Evolutionary conservation across 768 basidiomycete genomes (phyloP).

Genomic region (Mycena venus): DNA sequence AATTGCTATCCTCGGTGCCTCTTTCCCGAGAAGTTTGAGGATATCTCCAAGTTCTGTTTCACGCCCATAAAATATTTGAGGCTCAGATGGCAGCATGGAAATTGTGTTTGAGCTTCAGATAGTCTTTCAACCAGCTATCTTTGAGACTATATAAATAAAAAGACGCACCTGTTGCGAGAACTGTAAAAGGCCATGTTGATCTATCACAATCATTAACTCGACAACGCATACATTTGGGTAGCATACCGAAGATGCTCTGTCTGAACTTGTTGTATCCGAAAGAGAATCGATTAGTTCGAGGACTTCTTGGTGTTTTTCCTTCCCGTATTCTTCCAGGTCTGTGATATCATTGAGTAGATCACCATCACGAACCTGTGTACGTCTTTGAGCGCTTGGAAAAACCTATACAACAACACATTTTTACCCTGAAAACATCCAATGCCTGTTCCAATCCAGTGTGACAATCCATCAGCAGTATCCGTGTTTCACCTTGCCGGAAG

Average conservation of each 20-base stretch:
- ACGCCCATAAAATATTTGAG: background rate
- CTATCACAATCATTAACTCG: background rate
- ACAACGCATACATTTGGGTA: background rate
- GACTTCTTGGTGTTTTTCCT: background rate
- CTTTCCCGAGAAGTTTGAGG: background rate
- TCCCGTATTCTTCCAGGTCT: background rate
- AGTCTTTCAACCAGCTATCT: no score
- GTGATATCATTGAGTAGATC: no score
- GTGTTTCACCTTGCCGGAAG: background rate
- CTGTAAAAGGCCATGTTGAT: background rate
- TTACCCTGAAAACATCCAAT: background rate
- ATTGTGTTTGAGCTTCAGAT: background rate
- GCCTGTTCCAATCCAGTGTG: background rate
- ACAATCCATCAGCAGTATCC: background rate
- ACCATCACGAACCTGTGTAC: background rate
- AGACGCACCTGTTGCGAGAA: background rate
- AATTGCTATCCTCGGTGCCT: background rate
- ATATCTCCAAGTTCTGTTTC: background rate
- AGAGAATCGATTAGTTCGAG: background rate
- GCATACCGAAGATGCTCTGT: background rate
- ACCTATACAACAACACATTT: no score
- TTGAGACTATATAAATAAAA: background rate
- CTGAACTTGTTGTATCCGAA: background rate
- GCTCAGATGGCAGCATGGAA: background rate
- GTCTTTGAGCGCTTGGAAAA: background rate